Conservation (phyloP, 1,284 basidiomycete genomes). For the Sporisorium exsertum region DNA sequence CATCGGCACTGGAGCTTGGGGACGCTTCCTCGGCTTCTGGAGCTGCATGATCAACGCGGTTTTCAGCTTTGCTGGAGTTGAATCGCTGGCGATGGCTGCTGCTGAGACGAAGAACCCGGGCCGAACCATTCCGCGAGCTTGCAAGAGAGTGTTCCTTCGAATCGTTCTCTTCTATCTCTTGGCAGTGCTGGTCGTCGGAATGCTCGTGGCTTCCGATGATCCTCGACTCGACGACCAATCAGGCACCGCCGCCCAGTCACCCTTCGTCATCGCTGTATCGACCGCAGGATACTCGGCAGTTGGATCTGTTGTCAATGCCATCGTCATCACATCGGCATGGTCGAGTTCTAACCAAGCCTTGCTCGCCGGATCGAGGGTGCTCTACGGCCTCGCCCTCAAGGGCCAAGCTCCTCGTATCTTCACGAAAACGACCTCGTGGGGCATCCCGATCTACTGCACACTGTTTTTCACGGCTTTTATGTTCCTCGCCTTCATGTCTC, state of each 20-base stretch:
- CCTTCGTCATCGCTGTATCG: constrained; percentile 69
- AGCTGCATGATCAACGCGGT: constrained; percentile 73
- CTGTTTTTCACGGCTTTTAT: constrained; percentile 78
- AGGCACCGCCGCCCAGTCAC: constrained; percentile 39
- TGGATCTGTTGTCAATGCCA: constrained; percentile 77
- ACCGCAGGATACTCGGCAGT: constrained; percentile 70
- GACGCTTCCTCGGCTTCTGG: constrained; percentile 71
- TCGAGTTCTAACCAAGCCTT: constrained; percentile 85
- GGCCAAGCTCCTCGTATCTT: constrained; percentile 84
- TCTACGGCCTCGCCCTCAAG: constrained; percentile 79
- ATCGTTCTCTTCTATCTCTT: constrained; percentile 77
- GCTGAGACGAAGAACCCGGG: constrained; percentile 56
- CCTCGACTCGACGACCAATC: constrained; percentile 46
- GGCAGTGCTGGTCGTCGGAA: constrained; percentile 75
- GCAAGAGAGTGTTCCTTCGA: constrained; percentile 77
- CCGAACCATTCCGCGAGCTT: constrained; percentile 50
- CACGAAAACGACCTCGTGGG: constrained; percentile 76
- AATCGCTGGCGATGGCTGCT: constrained; percentile 71
- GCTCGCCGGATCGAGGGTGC: constrained; percentile 81
- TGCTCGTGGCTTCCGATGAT: constrained; percentile 78
- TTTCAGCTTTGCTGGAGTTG: constrained; percentile 84
- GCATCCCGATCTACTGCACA: constrained; percentile 81
- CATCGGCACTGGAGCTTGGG: constrained; percentile 74
- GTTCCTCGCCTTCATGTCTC: constrained; percentile 76
- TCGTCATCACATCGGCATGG: constrained; percentile 81